Base-by-base conservation (phyloP, 2,329 filamentous ascomycete genomes). In the Xylariaceae sp. region DNA sequence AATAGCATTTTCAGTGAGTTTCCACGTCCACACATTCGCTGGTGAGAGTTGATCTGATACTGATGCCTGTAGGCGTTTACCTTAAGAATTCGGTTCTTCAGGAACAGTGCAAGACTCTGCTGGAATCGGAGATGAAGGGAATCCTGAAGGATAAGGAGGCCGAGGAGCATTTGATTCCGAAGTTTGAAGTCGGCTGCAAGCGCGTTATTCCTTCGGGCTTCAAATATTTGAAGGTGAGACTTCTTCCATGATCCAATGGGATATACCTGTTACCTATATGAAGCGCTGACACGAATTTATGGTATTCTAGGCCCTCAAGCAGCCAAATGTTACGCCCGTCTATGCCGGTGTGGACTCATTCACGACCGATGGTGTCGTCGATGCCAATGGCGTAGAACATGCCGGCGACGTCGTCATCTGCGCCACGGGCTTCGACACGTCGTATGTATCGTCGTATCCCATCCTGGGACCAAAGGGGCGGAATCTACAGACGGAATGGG, bases 151-250 rank as follows among this genome's bases (percentile, higher is more conserved):
- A 65, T 23, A 54, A 58, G 18, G 54, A 58, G 13, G 52, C 53
- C 10, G 58, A 59, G 18, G 53, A 54, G 15, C 64, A 63, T 39
- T 52, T 70, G 17, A 70, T 69, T 44, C 68, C 68, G 1, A 57
- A 68, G 1, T 75, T 69, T 53, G 62, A 62, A 18, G 66, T 75
- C 4, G 74, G 66, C 1, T 79, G 77, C 65, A 74, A 77, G 11
- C 71, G 77, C 10, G 67, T 78, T 39, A 78, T 64, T 7, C 60
- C 76, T 18, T 76, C 76, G 0, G 75, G 75, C n/a, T 71, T 74
- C 13, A 74, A 73, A 44, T 78, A 76, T 63, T 71, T 77, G 3
- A 72, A 77, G 13, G 62, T 61, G 13, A 56, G 55, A 47, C 8
- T 2, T 30, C 23, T 30, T 17, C 17, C n/a, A n/a, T n/a, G n/a